Conservation (phyloP, 805 yeast genomes). For the Dipodascopsis uninucleata region DNA sequence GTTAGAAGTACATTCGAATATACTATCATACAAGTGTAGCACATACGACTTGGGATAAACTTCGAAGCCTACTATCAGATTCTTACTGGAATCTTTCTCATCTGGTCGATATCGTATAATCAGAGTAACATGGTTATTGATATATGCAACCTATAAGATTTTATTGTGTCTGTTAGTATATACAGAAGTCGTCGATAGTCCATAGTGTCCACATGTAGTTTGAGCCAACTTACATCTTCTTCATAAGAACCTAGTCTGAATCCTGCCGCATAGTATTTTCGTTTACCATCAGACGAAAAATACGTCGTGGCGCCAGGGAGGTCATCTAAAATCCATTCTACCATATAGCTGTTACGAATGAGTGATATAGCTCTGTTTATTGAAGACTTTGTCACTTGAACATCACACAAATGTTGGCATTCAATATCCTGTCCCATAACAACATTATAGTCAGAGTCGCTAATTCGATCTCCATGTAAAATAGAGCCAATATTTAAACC, state of each 20-base stretch:
- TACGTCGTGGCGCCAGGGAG: slow-evolving; percentile 87
- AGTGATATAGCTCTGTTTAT: slow-evolving; percentile 54
- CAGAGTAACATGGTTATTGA: slow-evolving; percentile 78
- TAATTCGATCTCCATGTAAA: slow-evolving; percentile 73
- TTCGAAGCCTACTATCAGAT: slow-evolving; percentile 76
- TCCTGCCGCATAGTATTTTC: slow-evolving; percentile 78
- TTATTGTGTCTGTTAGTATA: neutral
- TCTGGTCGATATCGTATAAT: slow-evolving; percentile 65
- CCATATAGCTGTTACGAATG: slow-evolving; percentile 67
- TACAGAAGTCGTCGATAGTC: slow-evolving; percentile 26
- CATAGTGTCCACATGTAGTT: too few relatives aligned
- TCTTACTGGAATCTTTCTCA: slow-evolving; percentile 35
- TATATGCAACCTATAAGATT: slow-evolving; percentile 42
- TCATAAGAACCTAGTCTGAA: slow-evolving; percentile 75
- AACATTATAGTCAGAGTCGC: slow-evolving; percentile 69
- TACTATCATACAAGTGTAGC: slow-evolving; percentile 35
- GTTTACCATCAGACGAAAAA: slow-evolving; percentile 52
- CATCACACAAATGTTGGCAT: slow-evolving; percentile 66
- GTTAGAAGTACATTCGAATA: neutral
- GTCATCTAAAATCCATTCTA: slow-evolving; percentile 79
- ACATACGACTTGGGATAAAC: slow-evolving; percentile 77
- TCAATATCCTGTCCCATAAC: slow-evolving; percentile 59
- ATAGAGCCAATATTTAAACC: slow-evolving; percentile 73
- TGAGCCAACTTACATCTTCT: slow-evolving; percentile 38
- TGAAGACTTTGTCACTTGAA: slow-evolving; percentile 51